Base-by-base conservation (phyloP, 2,329 filamentous ascomycete species). In the Pyricularia pennisetigena region DNA sequence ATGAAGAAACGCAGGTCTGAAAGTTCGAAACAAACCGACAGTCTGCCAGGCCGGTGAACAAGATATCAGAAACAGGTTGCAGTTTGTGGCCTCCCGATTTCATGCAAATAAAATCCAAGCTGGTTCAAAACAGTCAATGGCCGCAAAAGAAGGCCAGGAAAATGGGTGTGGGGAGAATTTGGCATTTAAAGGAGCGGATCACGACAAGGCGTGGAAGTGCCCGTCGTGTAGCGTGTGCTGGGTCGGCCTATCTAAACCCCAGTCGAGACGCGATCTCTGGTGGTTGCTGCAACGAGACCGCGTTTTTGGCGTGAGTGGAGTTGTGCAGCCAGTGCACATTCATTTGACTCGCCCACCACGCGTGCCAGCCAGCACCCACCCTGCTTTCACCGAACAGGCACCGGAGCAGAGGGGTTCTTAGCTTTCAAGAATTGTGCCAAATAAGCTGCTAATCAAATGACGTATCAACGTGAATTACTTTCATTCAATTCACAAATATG, bases 231-330 rank as follows among this genome's bases (percentile, higher is more conserved):
- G 14, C 29, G 54, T n/a, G 28, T 30, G 59, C 54, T 62, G 54
- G 49, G 54, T 35, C 61, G 54, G 41, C 66, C 64, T 29, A 54
- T 67, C 54, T 62, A 30, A 57, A 28, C 54, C 66, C 57, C 66
- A 66, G 64, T 65, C 66, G 28, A 62, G 29, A 62, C 57, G 66
- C 66, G 57, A 67, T 62, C 54, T 41, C 57, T 24, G 57, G 3
- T 61, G n/a, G 54, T 14, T 61, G 66, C 54, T 67, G 66, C 66
- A 67, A 54, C 54, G 62, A 23, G 14, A 67, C 54, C 66, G 66
- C 66, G 66, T 67, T 32, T 63, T 67, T 35, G 64, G 64, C 64
- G 64, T 66, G 66, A n/a, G 62, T 64, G 62, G 62, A 64, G 62
- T 30, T 64, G 62, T 64, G 62, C 62, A 64, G 23, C 23, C 10